Base-by-base conservation (phyloP, 164 flowering plant species). In the Houttuynia cordata region DNA sequence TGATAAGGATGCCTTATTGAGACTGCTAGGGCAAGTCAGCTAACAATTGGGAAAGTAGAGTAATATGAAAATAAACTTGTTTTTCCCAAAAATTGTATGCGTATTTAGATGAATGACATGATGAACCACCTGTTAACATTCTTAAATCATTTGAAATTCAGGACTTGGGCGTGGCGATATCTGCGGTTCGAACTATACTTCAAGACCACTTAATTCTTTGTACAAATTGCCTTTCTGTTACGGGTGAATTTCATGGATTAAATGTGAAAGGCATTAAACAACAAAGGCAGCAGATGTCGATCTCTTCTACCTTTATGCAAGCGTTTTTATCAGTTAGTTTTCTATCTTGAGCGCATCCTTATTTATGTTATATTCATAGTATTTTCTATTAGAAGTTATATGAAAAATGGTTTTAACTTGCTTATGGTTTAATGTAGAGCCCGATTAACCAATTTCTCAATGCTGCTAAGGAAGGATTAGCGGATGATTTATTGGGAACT, bases 161-260 rank as follows among this genome's bases (percentile, higher is more conserved):
- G 99, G 78, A 59, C 58, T 68, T 94, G 78, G 74, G 76, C 63
- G 74, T 76, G 45, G 87, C 92, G 7, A 56, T 76, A 58, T 73
- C 78, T 63, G 95, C 82, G 39, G 96, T 96, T 50, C 91, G 85
- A 77, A 65, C 69, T 53, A 68, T 88, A 51, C 88, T 81, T 52
- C 79, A 74, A 10, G 74, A 86, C 63, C 99, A 94, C 75, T 66
- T 94, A 69, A 62, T 77, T 57, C 85, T 94, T 52, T 72, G 74
- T 45, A 88, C 95, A 8, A 77, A 84, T 70, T 71, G 80, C 68
- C 77, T 94, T 15, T 82, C 99, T 50, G 70, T 70, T 21, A 80
- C 89, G 0, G 99, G 99, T 59, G 91, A 91, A 70, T 88, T 94
- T 71, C 82, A 79, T 57, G 81, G 89, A 24, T 75, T 94, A 64